Percentiles rank a stretch among this genome's conserved stretches.
These are phyloP conservation scores for Nakazawaea ambrosiae DNA, from an alignment of 805 yeast genomes.

Conservation along the genomic window DNA sequence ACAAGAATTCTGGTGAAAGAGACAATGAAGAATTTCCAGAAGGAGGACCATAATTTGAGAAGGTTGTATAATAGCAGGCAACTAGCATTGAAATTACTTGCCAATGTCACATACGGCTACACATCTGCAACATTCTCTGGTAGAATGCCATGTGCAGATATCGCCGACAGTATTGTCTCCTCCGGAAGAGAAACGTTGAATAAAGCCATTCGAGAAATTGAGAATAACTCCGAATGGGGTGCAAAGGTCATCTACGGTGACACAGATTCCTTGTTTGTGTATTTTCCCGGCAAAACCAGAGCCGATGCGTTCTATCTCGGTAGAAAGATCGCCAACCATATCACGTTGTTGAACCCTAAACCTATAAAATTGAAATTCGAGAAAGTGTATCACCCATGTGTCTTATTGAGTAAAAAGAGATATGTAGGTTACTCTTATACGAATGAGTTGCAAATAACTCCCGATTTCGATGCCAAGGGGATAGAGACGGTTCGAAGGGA, in stretches of 20 bases:
- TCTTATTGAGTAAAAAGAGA: conserved; percentile 78
- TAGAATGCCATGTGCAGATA: conserved; percentile 92
- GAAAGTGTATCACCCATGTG: conserved; percentile 84
- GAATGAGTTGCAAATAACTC: conserved; percentile 39
- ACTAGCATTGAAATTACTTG: conserved; percentile 79
- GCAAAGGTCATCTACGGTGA: conserved; percentile 96
- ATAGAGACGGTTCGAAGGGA: conserved; percentile 92
- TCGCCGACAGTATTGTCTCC: conserved; percentile 91
- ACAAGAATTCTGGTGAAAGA: conserved; percentile 73
- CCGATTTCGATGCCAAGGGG: conserved; percentile 92
- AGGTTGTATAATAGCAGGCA: conserved; percentile 70
- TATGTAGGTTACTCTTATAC: conserved; percentile 87
- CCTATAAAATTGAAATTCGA: conserved; percentile 86
- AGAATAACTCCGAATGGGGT: conserved; percentile 54
- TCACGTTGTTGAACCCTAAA: conserved; percentile 65
- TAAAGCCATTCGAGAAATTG: conserved; percentile 63
- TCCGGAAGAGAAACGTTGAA: conserved; percentile 83
- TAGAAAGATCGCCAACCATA: conserved; percentile 51
- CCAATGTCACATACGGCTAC: conserved; percentile 95
- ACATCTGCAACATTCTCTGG: conserved; percentile 94
- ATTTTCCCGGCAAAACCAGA: conserved; percentile 74
- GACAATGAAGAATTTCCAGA: conserved; percentile 51
- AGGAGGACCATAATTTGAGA: conserved; percentile 38
- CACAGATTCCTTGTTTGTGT: conserved; percentile 89
- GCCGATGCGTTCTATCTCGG: conserved; percentile 78